phyloP scores from a whole-genome alignment of 2,329 filamentous ascomycete species.

The Harringtonia aguacate region DNA sequence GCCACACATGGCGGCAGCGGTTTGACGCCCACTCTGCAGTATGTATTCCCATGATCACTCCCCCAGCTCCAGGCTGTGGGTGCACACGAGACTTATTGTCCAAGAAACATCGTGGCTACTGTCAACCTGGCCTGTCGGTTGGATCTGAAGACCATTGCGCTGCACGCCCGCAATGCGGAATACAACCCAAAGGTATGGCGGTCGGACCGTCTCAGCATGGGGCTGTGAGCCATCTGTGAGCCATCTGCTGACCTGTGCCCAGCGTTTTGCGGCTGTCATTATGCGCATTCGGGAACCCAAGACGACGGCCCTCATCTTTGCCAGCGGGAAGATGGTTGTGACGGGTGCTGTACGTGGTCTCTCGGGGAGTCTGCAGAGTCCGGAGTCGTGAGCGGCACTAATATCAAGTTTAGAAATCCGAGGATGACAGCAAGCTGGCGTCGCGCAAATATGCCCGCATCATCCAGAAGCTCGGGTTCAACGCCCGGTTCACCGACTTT shows the following conservation, averaged over 20 bases:
- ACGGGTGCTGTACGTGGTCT: too few species aligned
- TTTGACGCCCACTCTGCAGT: slow-evolving; percentile 90
- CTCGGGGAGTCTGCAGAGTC: too few species aligned
- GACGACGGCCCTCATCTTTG: slow-evolving; percentile 96
- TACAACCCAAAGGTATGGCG: slow-evolving; percentile 89
- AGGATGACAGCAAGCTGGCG: slow-evolving; percentile 95
- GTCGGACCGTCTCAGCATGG: too few species aligned
- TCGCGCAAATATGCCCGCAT: slow-evolving; percentile 97
- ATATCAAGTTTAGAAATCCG: too few species aligned
- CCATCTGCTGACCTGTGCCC: slow-evolving; percentile 19
- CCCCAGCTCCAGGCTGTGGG: neutral
- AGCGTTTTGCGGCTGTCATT: slow-evolving; percentile 98
- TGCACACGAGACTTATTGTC: neutral
- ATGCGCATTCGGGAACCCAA: slow-evolving; percentile 99
- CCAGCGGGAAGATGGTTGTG: slow-evolving; percentile 98
- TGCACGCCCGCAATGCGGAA: slow-evolving; percentile 96
- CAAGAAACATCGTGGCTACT: slow-evolving; percentile 96
- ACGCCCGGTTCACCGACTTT: slow-evolving; percentile 98
- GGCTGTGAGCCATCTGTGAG: slow-evolving; percentile 4
- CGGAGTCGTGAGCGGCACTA: too few species aligned
- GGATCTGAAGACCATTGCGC: slow-evolving; percentile 96
- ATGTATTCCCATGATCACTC: too few species aligned
- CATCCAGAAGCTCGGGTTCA: slow-evolving; percentile 99
- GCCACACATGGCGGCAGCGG: slow-evolving; percentile 76
- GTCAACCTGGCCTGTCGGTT: slow-evolving; percentile 96